Percentiles rank a stretch among this genome's conserved stretches.
These are phyloP conservation scores for Kodamaea neixiangensis DNA, from an alignment of 805 yeast species.

Conservation along the genomic window DNA sequence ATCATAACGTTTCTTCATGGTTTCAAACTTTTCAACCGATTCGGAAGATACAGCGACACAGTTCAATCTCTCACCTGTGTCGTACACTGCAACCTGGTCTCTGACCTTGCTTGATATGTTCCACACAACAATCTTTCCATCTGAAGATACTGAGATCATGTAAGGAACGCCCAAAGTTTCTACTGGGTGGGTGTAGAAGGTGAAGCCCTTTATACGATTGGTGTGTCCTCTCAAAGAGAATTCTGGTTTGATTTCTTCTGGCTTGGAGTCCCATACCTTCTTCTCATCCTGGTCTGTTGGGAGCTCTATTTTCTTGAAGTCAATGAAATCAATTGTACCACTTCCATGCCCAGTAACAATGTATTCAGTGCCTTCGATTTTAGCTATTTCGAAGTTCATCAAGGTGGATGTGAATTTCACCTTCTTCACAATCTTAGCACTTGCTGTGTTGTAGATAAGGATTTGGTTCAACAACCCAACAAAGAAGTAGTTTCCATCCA, in stretches of 20 bases:
- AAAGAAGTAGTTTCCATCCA: conserved; percentile 66
- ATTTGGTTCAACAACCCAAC: conserved; percentile 73
- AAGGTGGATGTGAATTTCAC: conserved; percentile 55
- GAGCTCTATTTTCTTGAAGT: conserved; percentile 28
- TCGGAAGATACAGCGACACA: conserved; percentile 81
- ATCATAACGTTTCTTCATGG: conserved; percentile 60
- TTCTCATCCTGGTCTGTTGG: conserved; percentile 25
- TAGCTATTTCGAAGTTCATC: conserved; percentile 63
- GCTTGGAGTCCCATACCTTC: conserved; percentile 25
- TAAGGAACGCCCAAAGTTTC: conserved; percentile 42
- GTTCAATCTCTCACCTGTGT: conserved; percentile 86
- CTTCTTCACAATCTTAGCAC: conserved; percentile 59
- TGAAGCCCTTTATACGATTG: conserved; percentile 78
- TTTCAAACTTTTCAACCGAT: conserved; percentile 66
- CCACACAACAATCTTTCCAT: conserved; percentile 93
- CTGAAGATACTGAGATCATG: conserved; percentile 84
- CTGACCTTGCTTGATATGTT: conserved; percentile 51
- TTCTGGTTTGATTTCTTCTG: conserved; percentile 42
- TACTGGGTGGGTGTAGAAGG: conserved; percentile 45
- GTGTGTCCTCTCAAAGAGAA: conserved; percentile 79
- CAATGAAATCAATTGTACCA: conserved; percentile 66
- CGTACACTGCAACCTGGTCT: conserved; percentile 89
- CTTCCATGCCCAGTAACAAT: conserved; percentile 68
- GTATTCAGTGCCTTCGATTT: conserved; percentile 52
- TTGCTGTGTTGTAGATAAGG: conserved; percentile 62